Conservation (phyloP, 2,329 filamentous ascomycete species). For the Colletotrichum eleusines region DNA sequence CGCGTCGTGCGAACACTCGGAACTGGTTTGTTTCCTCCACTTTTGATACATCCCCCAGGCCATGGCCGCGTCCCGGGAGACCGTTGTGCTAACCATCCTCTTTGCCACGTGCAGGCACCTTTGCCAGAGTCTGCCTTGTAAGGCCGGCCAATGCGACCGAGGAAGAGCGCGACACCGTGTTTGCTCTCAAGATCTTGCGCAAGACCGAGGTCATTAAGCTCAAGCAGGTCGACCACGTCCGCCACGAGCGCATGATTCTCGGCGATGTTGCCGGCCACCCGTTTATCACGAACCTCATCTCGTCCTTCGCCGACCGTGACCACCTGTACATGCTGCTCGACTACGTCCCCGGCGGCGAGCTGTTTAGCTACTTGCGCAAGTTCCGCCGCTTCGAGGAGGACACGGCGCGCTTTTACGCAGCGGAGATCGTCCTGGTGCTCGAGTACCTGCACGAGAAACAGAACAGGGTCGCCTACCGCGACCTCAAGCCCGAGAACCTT, state of each 20-base stretch:
- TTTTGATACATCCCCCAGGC: slow-evolving; percentile 19
- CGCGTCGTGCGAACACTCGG: slow-evolving; percentile 80
- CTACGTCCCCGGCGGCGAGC: slow-evolving; percentile 85
- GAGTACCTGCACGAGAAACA: slow-evolving; percentile 85
- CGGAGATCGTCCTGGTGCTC: slow-evolving; percentile 85
- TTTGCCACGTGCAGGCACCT: slow-evolving; percentile 69
- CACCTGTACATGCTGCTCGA: slow-evolving; percentile 87
- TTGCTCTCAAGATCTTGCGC: slow-evolving; percentile 83
- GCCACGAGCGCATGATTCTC: slow-evolving; percentile 84
- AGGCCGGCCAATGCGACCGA: slow-evolving; percentile 68
- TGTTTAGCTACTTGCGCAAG: slow-evolving; percentile 85
- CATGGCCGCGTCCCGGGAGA: slow-evolving; percentile 16
- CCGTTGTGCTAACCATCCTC: slow-evolving; percentile 27
- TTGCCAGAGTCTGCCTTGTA: slow-evolving; percentile 85
- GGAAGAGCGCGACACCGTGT: slow-evolving; percentile 74
- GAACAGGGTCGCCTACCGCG: slow-evolving; percentile 82
- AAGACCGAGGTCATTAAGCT: slow-evolving; percentile 81
- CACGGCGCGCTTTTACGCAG: slow-evolving; percentile 84
- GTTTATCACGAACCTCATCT: slow-evolving; percentile 84
- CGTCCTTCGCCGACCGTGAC: slow-evolving; percentile 83
- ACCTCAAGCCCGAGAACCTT: slow-evolving; percentile 87
- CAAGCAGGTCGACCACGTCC: slow-evolving; percentile 89
- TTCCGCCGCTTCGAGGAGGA: slow-evolving; percentile 83
- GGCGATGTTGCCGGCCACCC: slow-evolving; percentile 83
- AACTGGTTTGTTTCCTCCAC: slow-evolving; percentile 67